Base-by-base conservation (phyloP, 202 grass and related monocot species). In the Cymbopogon flexuosus region DNA sequence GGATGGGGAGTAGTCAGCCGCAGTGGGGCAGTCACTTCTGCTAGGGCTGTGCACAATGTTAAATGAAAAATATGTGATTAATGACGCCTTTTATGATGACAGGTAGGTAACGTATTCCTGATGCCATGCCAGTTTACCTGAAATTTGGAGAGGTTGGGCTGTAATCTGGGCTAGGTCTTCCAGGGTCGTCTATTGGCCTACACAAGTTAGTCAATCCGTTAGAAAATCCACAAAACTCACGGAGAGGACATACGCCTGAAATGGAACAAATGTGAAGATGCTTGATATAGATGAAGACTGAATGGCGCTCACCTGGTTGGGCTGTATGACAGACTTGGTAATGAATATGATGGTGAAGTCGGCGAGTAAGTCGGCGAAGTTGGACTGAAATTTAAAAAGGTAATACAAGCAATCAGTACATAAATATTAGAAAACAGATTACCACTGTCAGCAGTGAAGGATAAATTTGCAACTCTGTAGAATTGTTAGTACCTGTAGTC, bases 401-500 rank as follows among this genome's bases (percentile, higher is more conserved):
- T 39, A 11, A 29, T 18, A 71, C 13, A 47, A 49, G 7, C 7
- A 67, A 30, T 24, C 3, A 58, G 41, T 18, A 52, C 61, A 76
- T 3, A 81, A 29, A 64, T 35, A 16, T 35, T 74, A 16, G 13
- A 76, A 68, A 5, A 39, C 35, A 89, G 14, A 69, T 57, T 6
- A 8, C n/a, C 9, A 31, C 41, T 5, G 4, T 47, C 4, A 15
- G 45, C 5, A 15, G 1, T 31, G 30, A 79, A 76, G 35, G 52
- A 11, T 21, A 59, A 41, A 18, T 19, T 21, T 15, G 30, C 6
- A 54, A 27, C 10, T 39, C 49, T 54, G 49, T 23, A 65, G 62
- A 58, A 62, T 13, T 66, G 36, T 72, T n/a, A 27, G 19, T 89
- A 97, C 94, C 91, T 97, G 76, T 97, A 97, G 59, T 87, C 90